A percentile compares a stretch with the other conserved stretches of the same genome.
Evolutionary conservation across 139 green algal species (phyloP).

Genomic region (Chlorella sp.): DNA sequence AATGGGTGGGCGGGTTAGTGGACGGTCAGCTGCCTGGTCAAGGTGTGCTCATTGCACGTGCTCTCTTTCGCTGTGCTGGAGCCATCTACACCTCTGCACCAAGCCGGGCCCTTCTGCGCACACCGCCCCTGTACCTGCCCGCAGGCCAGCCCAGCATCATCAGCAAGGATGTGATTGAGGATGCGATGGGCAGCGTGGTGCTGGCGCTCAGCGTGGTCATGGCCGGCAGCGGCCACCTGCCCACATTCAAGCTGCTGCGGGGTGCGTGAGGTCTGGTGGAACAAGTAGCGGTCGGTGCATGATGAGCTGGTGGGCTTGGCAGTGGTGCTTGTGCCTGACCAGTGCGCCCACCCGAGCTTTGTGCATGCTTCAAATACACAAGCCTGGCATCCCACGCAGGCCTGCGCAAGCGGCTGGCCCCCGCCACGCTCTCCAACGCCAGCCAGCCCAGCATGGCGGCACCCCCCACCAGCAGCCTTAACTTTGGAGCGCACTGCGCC

Average conservation of each 20-base stretch:
- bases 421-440: slow-evolving; percentile 16
- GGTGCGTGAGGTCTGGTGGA: slow-evolving; percentile 38
- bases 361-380: no score
- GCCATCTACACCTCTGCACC: no score
- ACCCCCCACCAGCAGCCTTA: slow-evolving; percentile 43
- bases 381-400: no score
- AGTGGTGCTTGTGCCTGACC: no score
- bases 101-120: no score
- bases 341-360: no score
- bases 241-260: slow-evolving; percentile 87
- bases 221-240: slow-evolving; percentile 92
- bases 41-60: no score
- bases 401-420: slow-evolving; percentile 63
- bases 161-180: slow-evolving; percentile 72
- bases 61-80: not conserved
- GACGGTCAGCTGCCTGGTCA: not conserved
- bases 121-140: not conserved
- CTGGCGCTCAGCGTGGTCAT: slow-evolving; percentile 91
- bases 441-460: not conserved
- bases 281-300: not conserved
- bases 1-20: not conserved
- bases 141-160: slow-evolving; percentile 30
- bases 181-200: slow-evolving; percentile 55
- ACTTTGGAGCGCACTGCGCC: slow-evolving; percentile 89
- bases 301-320: no score